Evolutionary conservation across 129 eudicot genomes (phyloP).

Genomic region (Tagetes patula): DNA sequence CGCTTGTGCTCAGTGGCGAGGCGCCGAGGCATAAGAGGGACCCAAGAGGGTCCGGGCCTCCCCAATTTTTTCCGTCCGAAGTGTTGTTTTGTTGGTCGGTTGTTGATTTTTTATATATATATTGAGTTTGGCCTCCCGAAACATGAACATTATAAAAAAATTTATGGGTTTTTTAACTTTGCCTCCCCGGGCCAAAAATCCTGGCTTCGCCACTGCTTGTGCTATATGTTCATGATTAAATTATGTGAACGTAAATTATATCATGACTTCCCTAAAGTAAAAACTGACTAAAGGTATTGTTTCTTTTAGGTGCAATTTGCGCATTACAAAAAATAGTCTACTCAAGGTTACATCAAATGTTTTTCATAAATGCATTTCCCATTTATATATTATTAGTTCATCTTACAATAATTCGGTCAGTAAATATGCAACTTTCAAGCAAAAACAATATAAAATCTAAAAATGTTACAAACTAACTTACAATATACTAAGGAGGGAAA

Average conservation of each 20-base stretch:
- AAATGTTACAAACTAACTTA: slow-evolving; percentile 37
- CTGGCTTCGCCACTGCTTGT: neutral
- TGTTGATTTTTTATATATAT: too few species aligned
- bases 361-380: neutral
- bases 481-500: slow-evolving; percentile 70
- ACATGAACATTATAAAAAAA: too few species aligned
- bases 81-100: too few species aligned
- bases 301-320: neutral
- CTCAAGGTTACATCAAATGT: neutral
- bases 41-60: too few species aligned
- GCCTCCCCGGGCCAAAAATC: too few species aligned
- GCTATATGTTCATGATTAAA: neutral
- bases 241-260: neutral
- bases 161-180: too few species aligned
- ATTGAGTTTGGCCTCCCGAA: too few species aligned
- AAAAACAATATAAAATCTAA: neutral
- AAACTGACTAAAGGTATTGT: neutral
- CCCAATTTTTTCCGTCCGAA: too few species aligned
- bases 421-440: neutral
- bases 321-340: neutral
- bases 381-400: too few species aligned
- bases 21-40: too few species aligned
- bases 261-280: neutral
- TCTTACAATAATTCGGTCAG: neutral
- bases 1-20: too few species aligned